Conservation (phyloP, 2,329 filamentous ascomycete species). For the Trichoderma arundinaceum region DNA sequence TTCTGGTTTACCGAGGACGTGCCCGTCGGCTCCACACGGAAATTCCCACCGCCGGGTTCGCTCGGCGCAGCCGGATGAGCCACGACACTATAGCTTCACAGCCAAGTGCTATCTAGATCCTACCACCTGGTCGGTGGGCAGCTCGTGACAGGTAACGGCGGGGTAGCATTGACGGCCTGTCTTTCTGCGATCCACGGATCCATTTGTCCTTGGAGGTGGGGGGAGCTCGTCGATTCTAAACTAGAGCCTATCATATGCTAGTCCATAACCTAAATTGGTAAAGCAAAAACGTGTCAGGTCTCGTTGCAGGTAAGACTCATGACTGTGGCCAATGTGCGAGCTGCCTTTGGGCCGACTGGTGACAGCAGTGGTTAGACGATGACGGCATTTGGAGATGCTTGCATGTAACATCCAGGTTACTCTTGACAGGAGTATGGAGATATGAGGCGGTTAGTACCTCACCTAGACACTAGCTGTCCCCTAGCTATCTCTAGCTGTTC, state of each 20-base stretch:
- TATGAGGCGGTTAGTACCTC: background rate
- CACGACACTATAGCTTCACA: background rate
- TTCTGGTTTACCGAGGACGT: slow-evolving; percentile 19
- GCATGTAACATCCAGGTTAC: background rate
- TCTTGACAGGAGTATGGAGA: background rate
- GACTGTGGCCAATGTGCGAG: background rate
- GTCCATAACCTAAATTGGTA: slow-evolving; percentile 30
- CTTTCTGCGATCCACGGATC: background rate
- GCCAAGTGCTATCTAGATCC: background rate
- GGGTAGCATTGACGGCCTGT: slow-evolving; percentile 2
- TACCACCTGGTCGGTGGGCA: background rate
- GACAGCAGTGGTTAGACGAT: background rate
- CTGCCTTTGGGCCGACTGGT: slow-evolving; percentile 12
- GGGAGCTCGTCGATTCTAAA: background rate
- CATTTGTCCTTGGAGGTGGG: slow-evolving; percentile 22
- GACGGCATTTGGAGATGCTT: background rate
- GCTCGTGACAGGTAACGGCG: slow-evolving; percentile 14
- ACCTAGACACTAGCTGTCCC: background rate
- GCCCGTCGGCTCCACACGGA: slow-evolving; percentile 14
- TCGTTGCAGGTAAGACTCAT: background rate
- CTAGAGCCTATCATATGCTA: slow-evolving; percentile 28
- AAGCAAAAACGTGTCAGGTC: background rate
- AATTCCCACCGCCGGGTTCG: background rate
- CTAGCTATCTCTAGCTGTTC: no score
- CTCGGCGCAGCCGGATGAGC: no score